Percentiles rank a stretch among this genome's conserved stretches.
phyloP scores from a whole-genome alignment of 805 yeast genomes.

The Lipomyces starkeyi region DNA sequence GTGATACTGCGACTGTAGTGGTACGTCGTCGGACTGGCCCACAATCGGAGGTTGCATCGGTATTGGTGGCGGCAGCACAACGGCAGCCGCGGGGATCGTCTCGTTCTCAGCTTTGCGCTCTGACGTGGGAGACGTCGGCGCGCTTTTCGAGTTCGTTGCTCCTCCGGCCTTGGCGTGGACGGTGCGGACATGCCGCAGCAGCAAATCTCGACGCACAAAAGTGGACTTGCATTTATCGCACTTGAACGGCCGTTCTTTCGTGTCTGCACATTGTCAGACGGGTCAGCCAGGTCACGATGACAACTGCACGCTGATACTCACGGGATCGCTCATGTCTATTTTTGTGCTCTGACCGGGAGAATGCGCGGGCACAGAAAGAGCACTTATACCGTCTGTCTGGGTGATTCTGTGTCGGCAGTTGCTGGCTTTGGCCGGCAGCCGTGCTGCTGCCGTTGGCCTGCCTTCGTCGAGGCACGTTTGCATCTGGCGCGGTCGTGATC shows the following conservation, averaged over 20 bases:
- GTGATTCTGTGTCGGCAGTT: background rate
- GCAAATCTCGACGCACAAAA: slow-evolving; percentile 76
- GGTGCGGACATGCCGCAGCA: slow-evolving; percentile 78
- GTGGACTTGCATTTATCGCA: slow-evolving; percentile 72
- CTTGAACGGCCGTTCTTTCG: slow-evolving; percentile 79
- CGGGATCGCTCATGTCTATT: slow-evolving; percentile 78
- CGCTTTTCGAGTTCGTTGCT: background rate
- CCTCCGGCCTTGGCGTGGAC: slow-evolving; percentile 56
- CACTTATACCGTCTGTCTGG: slow-evolving; percentile 74
- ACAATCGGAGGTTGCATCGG: slow-evolving; percentile 4
- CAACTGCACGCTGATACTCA: slow-evolving; percentile 15
- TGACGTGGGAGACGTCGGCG: background rate
- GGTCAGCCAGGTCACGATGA: background rate
- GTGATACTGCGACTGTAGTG: background rate
- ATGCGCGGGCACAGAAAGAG: slow-evolving; percentile 78
- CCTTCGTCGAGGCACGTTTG: background rate
- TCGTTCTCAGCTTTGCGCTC: background rate
- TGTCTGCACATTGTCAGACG: slow-evolving; percentile 46
- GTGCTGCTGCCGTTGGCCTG: background rate
- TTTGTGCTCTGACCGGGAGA: slow-evolving; percentile 79
- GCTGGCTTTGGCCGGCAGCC: slow-evolving; percentile 4
- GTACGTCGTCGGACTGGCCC: background rate
- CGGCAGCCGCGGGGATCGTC: background rate
- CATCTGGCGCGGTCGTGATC: background rate
- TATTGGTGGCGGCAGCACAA: slow-evolving; percentile 2